Base-by-base conservation (phyloP, 228 moss, liverwort and hornwort species). In the Sphagnum magellanicum region DNA sequence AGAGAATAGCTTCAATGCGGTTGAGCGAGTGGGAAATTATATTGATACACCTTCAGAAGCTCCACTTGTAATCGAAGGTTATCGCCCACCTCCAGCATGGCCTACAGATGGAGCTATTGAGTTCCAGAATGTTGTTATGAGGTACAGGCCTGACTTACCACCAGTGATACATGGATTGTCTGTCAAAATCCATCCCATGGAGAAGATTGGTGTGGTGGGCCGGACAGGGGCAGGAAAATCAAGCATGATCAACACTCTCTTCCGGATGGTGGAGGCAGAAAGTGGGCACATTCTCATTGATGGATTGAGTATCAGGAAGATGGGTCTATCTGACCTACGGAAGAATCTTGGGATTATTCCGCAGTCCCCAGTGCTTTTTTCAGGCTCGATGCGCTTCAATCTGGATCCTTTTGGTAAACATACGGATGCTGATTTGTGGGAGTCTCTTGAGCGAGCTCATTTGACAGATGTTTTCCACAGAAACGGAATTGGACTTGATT, bases 161-260 rank as follows among this genome's bases (percentile, higher is more conserved):
- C 91, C 97, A 12, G 97, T 97, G 59, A 80, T 97, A 70, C 88
- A 97, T 58, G 93, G 90, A 6, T 79, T 97, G 11, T 81, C 91
- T 8, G 72, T 90, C 50, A 79, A 83, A 61, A 88, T 97, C 64
- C 87, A 76, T 67, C 81, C 93, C 4, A 93, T 83, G 90, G 97
- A 97, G 77, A 97, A 97, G 84, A 78, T 97, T 50, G 97, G 97
- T 67, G 88, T 97, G 48, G 97, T 93, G 51, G 97, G 97, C 68
- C 87, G 93, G 47, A 97, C 93, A 51, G 97, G 93, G 63, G 97
- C 93, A 67, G 91, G 97, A 59, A 97, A 97, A 65, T 97, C 97
- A n/a, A 93, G 93, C 79, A 74, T 97, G 87, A 86, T 97, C 65
- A 97, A 97, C 63, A 91, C 93, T 5, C 87, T 97, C 14, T 97